Percentiles rank a stretch among this genome's conserved stretches.
These are phyloP conservation scores for Acmispon strigosus DNA, from an alignment of 306 rosid genomes.

Conservation along the genomic window DNA sequence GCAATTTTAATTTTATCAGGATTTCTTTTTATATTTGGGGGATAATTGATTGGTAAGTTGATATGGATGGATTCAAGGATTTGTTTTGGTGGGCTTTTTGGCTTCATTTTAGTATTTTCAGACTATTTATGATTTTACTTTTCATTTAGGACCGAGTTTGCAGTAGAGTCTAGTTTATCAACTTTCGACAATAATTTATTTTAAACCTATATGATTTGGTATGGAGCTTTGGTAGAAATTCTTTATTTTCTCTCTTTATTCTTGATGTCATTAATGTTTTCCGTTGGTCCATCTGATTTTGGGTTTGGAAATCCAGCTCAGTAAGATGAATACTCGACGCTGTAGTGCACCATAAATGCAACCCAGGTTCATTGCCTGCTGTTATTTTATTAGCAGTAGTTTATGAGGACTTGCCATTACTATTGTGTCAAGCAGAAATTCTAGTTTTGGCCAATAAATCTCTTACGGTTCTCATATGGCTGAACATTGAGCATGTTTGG, in stretches of 20 bases:
- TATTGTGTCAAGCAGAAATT: too few species aligned
- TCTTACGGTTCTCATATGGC: too few species aligned
- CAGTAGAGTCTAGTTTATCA: conserved; percentile 1
- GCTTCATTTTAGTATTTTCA: conserved; percentile 4
- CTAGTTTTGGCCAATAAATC: too few species aligned
- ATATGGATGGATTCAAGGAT: conserved; percentile 22
- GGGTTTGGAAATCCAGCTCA: not conserved
- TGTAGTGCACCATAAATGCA: not conserved
- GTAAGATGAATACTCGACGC: not conserved
- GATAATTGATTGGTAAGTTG: conserved; percentile 15
- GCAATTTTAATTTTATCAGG: conserved; percentile 6
- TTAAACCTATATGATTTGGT: not conserved
- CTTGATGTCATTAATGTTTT: not conserved
- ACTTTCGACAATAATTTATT: conserved; percentile 5
- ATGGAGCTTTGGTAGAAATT: not conserved
- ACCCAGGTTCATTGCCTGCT: not conserved
- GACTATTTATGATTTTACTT: conserved; percentile 10
- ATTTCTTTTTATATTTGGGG: conserved; percentile 13
- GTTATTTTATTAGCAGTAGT: too few species aligned
- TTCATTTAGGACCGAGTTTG: conserved; percentile 6
- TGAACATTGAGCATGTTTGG: not conserved
- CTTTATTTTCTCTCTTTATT: not conserved
- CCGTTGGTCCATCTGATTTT: not conserved
- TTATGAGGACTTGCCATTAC: too few species aligned
- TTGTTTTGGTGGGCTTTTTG: conserved; percentile 18